Evolutionary conservation across 1,284 basidiomycete species (phyloP).

Genomic region (Leccinum griseonigrum): DNA sequence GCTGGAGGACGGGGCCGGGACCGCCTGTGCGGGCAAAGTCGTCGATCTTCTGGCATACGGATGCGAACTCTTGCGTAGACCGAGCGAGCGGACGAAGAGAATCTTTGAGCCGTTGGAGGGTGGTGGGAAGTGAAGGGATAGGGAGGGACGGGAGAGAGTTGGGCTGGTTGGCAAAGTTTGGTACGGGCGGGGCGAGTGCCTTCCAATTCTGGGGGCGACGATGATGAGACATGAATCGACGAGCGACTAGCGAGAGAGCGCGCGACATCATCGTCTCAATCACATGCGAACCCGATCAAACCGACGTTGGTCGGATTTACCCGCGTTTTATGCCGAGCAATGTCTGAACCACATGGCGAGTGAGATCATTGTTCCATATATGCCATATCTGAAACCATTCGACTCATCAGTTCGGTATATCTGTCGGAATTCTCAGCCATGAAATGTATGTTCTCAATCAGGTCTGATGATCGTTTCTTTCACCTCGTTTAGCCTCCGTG

Average conservation of each 20-base stretch:
- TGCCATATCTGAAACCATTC: no score
- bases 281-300: not conserved
- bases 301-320: not conserved
- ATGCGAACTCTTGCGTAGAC: slow-evolving; percentile 52
- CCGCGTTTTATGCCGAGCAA: no score
- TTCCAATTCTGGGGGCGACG: slow-evolving; percentile 29
- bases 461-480: not conserved
- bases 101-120: slow-evolving; percentile 57
- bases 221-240: slow-evolving; percentile 23
- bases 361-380: no score
- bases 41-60: slow-evolving; percentile 58
- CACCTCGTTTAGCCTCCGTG: not conserved
- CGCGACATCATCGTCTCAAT: not conserved
- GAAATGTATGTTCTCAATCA: no score
- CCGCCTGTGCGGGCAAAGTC: slow-evolving; percentile 43
- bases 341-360: not conserved
- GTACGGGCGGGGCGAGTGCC: slow-evolving; percentile 24
- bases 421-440: no score
- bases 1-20: slow-evolving; percentile 56
- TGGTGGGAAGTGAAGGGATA: slow-evolving; percentile 56
- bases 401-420: no score
- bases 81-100: slow-evolving; percentile 65
- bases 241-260: slow-evolving; percentile 3
- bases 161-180: slow-evolving; percentile 23
- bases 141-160: slow-evolving; percentile 56